Evolutionary conservation across 371 early-diverging fungal genomes (phyloP), one percentile per base, ranked within the genome.

Genomic region (Mucor mucedo): DNA sequence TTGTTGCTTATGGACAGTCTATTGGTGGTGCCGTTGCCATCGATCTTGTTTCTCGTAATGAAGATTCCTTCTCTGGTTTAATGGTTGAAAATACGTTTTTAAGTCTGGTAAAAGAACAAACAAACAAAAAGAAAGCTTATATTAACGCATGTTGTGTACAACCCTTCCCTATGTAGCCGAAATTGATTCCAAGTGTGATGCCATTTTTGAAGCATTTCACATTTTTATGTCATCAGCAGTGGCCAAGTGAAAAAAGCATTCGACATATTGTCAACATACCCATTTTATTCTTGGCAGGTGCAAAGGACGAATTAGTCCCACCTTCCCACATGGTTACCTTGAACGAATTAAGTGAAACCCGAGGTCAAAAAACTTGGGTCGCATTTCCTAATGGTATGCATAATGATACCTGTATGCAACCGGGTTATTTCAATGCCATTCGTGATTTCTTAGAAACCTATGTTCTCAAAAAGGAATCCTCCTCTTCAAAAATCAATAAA

Each of bases 1-100:
- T 98, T 29, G 78, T 97, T 35, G 87, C 94, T 2, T 98, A 90
- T 75, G 98, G 98, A 0, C 98, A 98, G 74, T 94, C 94, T 13
- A 91, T 98, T 61, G 98, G 98, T 45, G 98, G 98, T n/a, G 98
- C 98, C 5, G 98, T 96, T 8, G 94, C 98, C 5, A 93, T 97
- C 69, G 88, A 96, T 70, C 73, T 92, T 54, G 91, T 89, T 9
- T 83, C 91, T 8, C 82, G 89, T 45, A 91, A 94, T 65, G 87
- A 90, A 65, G 85, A 86, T 57, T 74, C 84, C 40, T 85, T 98
- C 57, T 79, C 89, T 8, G 98, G 89, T 13, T 60, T 97, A 21
- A 92, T 98, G 55, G 65, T 98, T 30, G 98, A 98, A 73, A 98
- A 98, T 80, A 98, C 98, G 0, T 98, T 98, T 74, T 72, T 93